phyloP scores from a whole-genome alignment of 805 yeast species.

The Wickerhamiella bombiphila region DNA sequence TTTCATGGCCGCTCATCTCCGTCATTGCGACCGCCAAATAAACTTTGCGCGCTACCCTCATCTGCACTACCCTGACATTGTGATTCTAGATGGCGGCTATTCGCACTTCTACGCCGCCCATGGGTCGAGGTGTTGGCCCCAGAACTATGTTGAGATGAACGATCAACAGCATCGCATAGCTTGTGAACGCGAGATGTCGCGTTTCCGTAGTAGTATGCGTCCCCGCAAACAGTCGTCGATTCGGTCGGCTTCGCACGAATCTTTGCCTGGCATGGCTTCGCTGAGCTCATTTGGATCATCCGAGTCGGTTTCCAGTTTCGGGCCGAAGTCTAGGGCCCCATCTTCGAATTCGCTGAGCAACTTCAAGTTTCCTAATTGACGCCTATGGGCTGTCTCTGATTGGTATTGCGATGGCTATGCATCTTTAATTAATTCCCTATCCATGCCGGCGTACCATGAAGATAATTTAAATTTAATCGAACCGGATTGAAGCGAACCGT shows the following conservation, averaged over 20 bases:
- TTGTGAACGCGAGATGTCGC: constrained; percentile 40
- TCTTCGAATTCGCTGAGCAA: too few relatives aligned
- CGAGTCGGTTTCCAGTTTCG: too few relatives aligned
- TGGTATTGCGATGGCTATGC: too few relatives aligned
- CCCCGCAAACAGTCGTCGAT: not conserved
- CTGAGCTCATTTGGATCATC: too few relatives aligned
- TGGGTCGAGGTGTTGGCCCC: constrained; percentile 52
- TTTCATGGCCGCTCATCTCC: constrained; percentile 68
- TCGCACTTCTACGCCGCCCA: constrained; percentile 52
- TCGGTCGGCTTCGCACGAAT: not conserved
- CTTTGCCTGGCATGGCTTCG: too few relatives aligned
- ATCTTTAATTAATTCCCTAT: too few relatives aligned
- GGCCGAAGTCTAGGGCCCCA: too few relatives aligned
- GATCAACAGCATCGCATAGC: constrained; percentile 33
- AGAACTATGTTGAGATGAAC: constrained; percentile 76
- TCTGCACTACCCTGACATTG: constrained; percentile 75
- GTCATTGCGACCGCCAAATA: constrained; percentile 65
- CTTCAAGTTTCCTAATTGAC: too few relatives aligned
- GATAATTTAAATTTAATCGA: too few relatives aligned
- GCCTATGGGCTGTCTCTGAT: too few relatives aligned
- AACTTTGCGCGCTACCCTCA: constrained; percentile 68
- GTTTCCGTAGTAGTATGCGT: constrained; percentile 33
- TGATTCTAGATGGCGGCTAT: constrained; percentile 85
- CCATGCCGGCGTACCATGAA: too few relatives aligned
- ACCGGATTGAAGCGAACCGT: too few relatives aligned